A percentile compares a stretch with the other conserved stretches of the same genome.
phyloP scores from a whole-genome alignment of 164 flowering plant species.

The Stephania japonica region DNA sequence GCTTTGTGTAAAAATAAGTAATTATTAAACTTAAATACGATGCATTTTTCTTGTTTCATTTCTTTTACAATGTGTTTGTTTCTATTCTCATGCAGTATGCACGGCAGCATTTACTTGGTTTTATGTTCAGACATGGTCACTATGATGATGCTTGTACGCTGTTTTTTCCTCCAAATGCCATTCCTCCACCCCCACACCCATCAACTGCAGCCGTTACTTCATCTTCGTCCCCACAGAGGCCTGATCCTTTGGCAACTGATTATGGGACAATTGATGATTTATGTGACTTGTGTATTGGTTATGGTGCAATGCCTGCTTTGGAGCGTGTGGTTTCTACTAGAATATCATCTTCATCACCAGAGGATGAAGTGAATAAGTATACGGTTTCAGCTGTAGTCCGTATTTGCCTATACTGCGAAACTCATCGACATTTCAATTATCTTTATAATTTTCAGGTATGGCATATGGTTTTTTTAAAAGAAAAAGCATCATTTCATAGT shows the following conservation, averaged over 20 bases:
- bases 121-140: constrained; percentile 94
- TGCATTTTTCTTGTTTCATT: not conserved
- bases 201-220: constrained; percentile 53
- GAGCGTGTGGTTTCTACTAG: constrained; percentile 81
- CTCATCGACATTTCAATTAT: constrained; percentile 86
- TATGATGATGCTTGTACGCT: constrained; percentile 74
- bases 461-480: not conserved
- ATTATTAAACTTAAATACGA: not conserved
- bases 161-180: constrained; percentile 72
- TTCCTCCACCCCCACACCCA: constrained; percentile 71
- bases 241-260: constrained; percentile 81
- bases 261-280: constrained; percentile 95
- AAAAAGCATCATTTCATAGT: too few species aligned
- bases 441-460: constrained; percentile 88
- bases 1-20: not conserved
- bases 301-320: constrained; percentile 79
- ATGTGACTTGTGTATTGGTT: constrained; percentile 79
- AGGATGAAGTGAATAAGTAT: constrained; percentile 51
- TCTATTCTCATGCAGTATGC: constrained; percentile 58
- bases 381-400: constrained; percentile 70
- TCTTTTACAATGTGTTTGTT: constrained; percentile 5
- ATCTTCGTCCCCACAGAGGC: constrained; percentile 82
- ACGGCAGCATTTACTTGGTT: constrained; percentile 69
- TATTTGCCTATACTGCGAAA: constrained; percentile 88
- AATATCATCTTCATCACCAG: constrained; percentile 42